Conservation (phyloP, 2,329 filamentous ascomycete species). For the Xylaria sp. region DNA sequence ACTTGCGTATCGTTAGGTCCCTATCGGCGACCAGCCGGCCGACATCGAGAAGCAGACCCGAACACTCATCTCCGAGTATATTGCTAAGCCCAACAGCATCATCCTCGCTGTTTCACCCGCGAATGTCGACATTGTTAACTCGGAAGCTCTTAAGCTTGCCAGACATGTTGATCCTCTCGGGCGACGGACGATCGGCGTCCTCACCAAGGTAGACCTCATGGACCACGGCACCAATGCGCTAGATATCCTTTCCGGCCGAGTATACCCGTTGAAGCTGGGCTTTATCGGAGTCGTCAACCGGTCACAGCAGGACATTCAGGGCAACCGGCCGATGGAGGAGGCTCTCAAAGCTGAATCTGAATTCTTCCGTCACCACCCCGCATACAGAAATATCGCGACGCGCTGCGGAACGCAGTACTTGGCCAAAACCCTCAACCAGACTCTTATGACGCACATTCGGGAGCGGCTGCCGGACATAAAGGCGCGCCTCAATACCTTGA, state of each 20-base stretch:
- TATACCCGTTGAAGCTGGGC: slow-evolving; percentile 94
- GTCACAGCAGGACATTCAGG: slow-evolving; percentile 97
- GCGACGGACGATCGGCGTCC: slow-evolving; percentile 90
- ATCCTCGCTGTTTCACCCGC: slow-evolving; percentile 95
- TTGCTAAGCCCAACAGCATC: slow-evolving; percentile 98
- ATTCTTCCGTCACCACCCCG: slow-evolving; percentile 96
- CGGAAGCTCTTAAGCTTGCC: slow-evolving; percentile 93
- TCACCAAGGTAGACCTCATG: slow-evolving; percentile 98
- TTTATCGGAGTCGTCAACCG: slow-evolving; percentile 98
- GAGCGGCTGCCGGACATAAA: slow-evolving; percentile 98
- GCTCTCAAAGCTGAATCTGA: slow-evolving; percentile 87
- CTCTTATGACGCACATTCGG: slow-evolving; percentile 93
- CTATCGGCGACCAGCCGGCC: slow-evolving; percentile 94
- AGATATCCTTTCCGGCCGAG: slow-evolving; percentile 94
- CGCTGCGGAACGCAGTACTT: slow-evolving; percentile 93
- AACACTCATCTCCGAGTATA: slow-evolving; percentile 96
- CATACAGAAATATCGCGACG: slow-evolving; percentile 93
- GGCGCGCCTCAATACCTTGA: slow-evolving; percentile 92
- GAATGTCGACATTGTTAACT: slow-evolving; percentile 98
- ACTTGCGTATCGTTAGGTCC: slow-evolving; percentile 61
- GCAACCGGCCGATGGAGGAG: slow-evolving; percentile 91
- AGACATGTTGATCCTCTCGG: slow-evolving; percentile 96
- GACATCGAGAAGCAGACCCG: slow-evolving; percentile 99
- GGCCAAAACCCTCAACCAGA: slow-evolving; percentile 92
- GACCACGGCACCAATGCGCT: slow-evolving; percentile 97